Evolutionary conservation across 179 eudicot species (phyloP).

Genomic region (Spinacia oleracea): DNA sequence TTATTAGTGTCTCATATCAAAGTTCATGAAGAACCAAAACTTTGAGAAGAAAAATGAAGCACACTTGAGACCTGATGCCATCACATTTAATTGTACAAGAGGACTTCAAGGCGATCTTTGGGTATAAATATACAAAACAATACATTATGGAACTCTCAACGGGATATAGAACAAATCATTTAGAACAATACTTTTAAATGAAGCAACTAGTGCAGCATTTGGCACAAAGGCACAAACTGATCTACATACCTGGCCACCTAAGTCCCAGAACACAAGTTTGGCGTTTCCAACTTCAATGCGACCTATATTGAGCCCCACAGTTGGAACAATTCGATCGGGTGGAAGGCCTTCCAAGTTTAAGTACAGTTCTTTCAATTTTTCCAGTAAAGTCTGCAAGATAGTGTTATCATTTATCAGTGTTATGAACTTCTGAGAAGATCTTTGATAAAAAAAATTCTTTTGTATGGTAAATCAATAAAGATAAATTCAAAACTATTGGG

Average conservation of each 20-base stretch:
- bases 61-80: neutral
- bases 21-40: neutral
- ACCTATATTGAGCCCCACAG: slow-evolving; percentile 97
- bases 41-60: neutral
- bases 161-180: no score
- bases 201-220: neutral
- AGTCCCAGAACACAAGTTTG: slow-evolving; percentile 98
- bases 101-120: neutral
- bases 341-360: slow-evolving; percentile 90
- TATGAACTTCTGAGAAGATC: slow-evolving; percentile 1
- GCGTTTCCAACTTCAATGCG: slow-evolving; percentile 87
- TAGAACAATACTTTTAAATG: neutral
- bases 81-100: neutral
- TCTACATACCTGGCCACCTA: slow-evolving; percentile 92
- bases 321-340: slow-evolving; percentile 94
- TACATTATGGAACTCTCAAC: neutral
- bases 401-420: neutral
- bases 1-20: neutral
- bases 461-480: no score
- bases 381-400: slow-evolving; percentile 65
- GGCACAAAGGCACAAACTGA: neutral
- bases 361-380: slow-evolving; percentile 84
- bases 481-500: no score
- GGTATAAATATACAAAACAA: neutral
- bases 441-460: neutral